These are phyloP conservation scores for Penicillium paneum DNA, from an alignment of 2,329 filamentous ascomycete genomes.

Conservation along the genomic window DNA sequence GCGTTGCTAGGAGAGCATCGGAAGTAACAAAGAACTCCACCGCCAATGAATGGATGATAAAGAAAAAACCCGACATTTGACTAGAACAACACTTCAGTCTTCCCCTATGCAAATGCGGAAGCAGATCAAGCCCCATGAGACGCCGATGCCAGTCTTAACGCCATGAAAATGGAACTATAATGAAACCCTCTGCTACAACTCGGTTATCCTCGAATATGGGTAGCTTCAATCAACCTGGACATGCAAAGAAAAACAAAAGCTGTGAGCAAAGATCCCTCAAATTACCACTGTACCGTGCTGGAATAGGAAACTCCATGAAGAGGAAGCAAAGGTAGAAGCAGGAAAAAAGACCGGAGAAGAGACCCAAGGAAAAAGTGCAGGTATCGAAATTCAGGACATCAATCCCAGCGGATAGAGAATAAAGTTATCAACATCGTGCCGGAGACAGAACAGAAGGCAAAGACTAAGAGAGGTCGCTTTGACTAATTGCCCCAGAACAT, in stretches of 20 bases:
- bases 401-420: slow-evolving; percentile 5
- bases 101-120: not conserved
- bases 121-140: not conserved
- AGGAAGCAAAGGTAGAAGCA: not conserved
- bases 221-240: not conserved
- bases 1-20: too few relatives aligned
- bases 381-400: slow-evolving; percentile 8
- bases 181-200: not conserved
- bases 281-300: not conserved
- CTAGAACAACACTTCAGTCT: not conserved
- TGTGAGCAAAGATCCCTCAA: not conserved
- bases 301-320: not conserved
- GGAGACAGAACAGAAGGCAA: not conserved
- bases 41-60: not conserved
- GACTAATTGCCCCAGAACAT: slow-evolving; percentile 1
- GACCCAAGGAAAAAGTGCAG: slow-evolving; percentile 2
- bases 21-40: not conserved
- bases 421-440: slow-evolving; percentile 3
- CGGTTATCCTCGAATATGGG: not conserved
- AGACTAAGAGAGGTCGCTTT: not conserved
- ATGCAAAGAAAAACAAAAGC: not conserved
- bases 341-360: slow-evolving; percentile 3
- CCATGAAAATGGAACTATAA: not conserved
- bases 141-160: not conserved
- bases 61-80: not conserved